Evolutionary conservation across 78 protist genomes (phyloP).

Genomic region (Dictyostelium firmibasis): DNA sequence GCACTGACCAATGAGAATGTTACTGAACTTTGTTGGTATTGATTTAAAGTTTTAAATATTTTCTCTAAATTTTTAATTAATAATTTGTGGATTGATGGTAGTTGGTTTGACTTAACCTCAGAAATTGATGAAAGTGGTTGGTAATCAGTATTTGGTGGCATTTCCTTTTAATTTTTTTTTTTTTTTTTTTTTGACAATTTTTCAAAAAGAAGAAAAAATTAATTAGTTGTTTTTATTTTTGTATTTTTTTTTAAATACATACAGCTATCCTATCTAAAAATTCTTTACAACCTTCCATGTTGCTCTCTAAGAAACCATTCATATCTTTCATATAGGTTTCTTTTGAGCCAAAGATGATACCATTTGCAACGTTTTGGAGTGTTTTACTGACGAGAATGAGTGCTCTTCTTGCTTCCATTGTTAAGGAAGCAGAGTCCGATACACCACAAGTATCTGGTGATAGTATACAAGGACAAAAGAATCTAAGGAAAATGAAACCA

Average conservation of each 20-base stretch:
- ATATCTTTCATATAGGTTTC: constrained; percentile 79
- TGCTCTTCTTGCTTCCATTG: constrained; percentile 60
- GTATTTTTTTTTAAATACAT: not conserved
- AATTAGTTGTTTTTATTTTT: not conserved
- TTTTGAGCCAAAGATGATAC: constrained; percentile 72
- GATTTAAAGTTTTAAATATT: constrained; percentile 63
- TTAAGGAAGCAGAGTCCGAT: constrained; percentile 4
- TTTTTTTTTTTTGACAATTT: too few relatives aligned
- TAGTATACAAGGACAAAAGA: constrained; percentile 73
- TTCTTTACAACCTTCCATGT: constrained; percentile 43
- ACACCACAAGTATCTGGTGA: constrained; percentile 78
- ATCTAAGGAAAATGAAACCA: constrained; percentile 79
- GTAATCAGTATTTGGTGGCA: constrained; percentile 40
- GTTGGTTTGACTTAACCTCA: constrained; percentile 50
- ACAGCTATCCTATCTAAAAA: constrained; percentile 73
- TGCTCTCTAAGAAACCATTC: constrained; percentile 74
- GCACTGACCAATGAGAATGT: constrained; percentile 59
- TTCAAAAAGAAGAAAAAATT: not conserved
- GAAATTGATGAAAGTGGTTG: constrained; percentile 49
- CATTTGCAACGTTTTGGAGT: constrained; percentile 81
- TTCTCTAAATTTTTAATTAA: constrained; percentile 65
- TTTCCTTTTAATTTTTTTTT: constrained; percentile 2
- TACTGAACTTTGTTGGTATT: constrained; percentile 55
- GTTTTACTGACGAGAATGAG: constrained; percentile 60
- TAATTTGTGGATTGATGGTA: constrained; percentile 70